Conservation (phyloP, 78 protist species). For the Dictyostelium firmibasis region DNA sequence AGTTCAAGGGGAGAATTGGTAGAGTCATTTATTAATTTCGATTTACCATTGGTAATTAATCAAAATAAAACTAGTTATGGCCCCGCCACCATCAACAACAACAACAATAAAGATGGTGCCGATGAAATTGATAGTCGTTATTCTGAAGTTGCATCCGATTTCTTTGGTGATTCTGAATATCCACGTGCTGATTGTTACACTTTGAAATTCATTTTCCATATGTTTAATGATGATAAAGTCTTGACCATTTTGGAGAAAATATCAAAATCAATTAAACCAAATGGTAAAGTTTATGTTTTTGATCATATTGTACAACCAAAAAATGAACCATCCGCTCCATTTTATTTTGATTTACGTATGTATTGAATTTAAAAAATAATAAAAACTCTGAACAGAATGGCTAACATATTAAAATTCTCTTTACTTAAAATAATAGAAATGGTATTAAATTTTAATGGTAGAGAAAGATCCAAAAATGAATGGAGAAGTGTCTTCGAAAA, state of each 20-base stretch:
- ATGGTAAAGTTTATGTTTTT: slow-evolving; percentile 30
- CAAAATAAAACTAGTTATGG: background rate
- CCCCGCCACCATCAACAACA: no score
- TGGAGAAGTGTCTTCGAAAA: background rate
- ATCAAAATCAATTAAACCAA: background rate
- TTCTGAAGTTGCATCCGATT: background rate
- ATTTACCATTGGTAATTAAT: background rate
- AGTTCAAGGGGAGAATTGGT: background rate
- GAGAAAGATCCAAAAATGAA: background rate
- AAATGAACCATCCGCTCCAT: background rate
- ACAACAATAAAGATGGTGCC: background rate
- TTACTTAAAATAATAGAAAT: background rate
- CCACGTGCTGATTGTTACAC: slow-evolving; percentile 20
- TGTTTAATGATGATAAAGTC: slow-evolving; percentile 24
- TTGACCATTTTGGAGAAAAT: background rate
- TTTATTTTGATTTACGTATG: slow-evolving; percentile 28
- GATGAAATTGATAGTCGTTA: background rate
- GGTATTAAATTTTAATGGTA: slow-evolving; percentile 5
- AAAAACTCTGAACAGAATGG: no score
- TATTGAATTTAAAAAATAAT: background rate
- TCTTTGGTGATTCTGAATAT: background rate
- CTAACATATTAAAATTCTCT: no score
- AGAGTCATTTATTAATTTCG: background rate
- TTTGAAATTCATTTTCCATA: slow-evolving; percentile 15
- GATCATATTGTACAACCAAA: slow-evolving; percentile 10